Evolutionary conservation across 441 rosid genomes (phyloP).

Genomic region (Erodium trifolium): DNA sequence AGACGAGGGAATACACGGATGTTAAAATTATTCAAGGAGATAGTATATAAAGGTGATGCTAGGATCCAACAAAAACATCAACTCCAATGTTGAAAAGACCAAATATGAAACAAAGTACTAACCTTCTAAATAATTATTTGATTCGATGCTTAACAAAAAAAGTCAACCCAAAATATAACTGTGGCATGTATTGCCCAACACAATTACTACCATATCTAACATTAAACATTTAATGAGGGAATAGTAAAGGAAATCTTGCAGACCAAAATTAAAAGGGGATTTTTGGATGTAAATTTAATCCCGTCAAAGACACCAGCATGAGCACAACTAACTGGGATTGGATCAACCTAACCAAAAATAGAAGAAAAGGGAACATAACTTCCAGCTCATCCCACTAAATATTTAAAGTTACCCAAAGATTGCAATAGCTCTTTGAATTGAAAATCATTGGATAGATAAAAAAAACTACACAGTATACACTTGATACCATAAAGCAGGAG

Average conservation of each 20-base stretch:
- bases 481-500: background rate
- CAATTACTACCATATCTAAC: conserved; percentile 1
- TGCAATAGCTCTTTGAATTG: background rate
- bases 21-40: background rate
- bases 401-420: background rate
- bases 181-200: background rate
- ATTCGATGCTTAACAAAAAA: background rate
- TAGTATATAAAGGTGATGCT: background rate
- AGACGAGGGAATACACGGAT: conserved; percentile 13
- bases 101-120: background rate
- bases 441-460: background rate
- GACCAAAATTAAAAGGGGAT: background rate
- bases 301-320: conserved; percentile 8
- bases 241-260: background rate
- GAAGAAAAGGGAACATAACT: background rate
- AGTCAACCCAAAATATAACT: background rate
- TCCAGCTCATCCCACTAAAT: conserved; percentile 4
- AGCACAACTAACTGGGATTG: background rate
- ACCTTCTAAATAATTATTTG: background rate
- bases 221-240: background rate
- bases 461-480: background rate
- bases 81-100: background rate
- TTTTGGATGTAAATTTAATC: background rate
- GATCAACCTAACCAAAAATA: conserved; percentile 1
- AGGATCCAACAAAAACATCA: background rate